These are phyloP conservation scores for Fusarium aywerte DNA, from an alignment of 2,329 filamentous ascomycete genomes.

Conservation along the genomic window DNA sequence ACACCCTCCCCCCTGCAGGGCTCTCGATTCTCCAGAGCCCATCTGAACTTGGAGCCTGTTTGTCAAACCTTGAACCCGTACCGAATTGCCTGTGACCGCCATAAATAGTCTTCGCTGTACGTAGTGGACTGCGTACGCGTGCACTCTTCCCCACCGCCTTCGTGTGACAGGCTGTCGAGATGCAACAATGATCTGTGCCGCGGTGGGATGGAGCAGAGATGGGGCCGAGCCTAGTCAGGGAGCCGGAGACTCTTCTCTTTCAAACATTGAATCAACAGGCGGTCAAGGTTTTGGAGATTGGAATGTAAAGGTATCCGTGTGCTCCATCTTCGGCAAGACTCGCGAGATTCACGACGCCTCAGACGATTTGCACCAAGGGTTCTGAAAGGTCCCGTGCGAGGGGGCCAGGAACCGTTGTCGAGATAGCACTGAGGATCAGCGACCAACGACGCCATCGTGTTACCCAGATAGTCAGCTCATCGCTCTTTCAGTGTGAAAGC, in stretches of 20 bases:
- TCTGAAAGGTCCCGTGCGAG: constrained; percentile 1
- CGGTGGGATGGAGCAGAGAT: constrained; percentile 31
- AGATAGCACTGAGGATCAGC: constrained; percentile 40
- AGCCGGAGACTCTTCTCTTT: constrained; percentile 19
- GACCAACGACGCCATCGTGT: constrained; percentile 35
- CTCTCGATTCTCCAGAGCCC: constrained; percentile 25
- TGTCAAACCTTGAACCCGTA: constrained; percentile 16
- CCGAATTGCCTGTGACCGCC: not conserved
- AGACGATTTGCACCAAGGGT: constrained; percentile 10
- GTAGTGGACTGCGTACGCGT: constrained; percentile 6
- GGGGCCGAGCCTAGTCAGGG: constrained; percentile 31
- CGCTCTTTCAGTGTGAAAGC: not conserved
- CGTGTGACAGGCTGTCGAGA: constrained; percentile 40
- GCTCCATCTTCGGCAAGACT: constrained; percentile 13
- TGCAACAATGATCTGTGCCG: constrained; percentile 44
- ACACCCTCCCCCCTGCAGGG: constrained; percentile 14
- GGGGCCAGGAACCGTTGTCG: constrained; percentile 31
- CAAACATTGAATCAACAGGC: constrained; percentile 37
- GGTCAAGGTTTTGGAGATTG: constrained; percentile 36
- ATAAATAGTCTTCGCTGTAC: constrained; percentile 9
- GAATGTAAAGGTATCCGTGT: not conserved
- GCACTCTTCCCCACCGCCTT: constrained; percentile 34
- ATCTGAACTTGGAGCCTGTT: constrained; percentile 26
- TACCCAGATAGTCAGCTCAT: constrained; percentile 24
- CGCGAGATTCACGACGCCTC: constrained; percentile 2